Evolutionary conservation across 2,329 filamentous ascomycete species (phyloP).

Genomic region (Chaetomium olivaceum): DNA sequence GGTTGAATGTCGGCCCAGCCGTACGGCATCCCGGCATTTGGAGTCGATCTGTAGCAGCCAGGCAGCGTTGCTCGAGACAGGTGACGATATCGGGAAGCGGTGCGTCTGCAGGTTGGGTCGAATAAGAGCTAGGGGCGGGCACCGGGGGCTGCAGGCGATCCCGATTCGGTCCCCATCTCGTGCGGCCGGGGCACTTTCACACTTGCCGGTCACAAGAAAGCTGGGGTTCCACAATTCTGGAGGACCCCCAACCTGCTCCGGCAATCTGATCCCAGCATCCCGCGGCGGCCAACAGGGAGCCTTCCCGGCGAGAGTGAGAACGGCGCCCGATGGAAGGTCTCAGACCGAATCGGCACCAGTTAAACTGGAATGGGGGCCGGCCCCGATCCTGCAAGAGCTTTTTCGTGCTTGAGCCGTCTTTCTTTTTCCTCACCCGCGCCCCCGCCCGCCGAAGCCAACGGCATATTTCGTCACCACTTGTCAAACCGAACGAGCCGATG

Average conservation of each 20-base stretch:
- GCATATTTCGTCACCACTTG: neutral
- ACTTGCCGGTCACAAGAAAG: slow-evolving; percentile 8
- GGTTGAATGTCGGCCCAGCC: neutral
- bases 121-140: slow-evolving; percentile 14
- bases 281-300: slow-evolving; percentile 16
- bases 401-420: neutral
- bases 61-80: neutral
- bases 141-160: slow-evolving; percentile 26
- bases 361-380: neutral
- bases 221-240: neutral
- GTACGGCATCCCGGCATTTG: neutral
- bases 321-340: neutral
- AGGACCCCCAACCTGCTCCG: slow-evolving; percentile 13
- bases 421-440: slow-evolving; percentile 2
- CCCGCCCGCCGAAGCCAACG: neutral
- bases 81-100: neutral
- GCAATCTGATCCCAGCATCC: slow-evolving; percentile 16
- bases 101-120: slow-evolving; percentile 9
- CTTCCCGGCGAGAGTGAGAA: slow-evolving; percentile 2
- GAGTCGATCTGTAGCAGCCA: neutral
- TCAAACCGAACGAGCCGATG: neutral
- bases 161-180: slow-evolving; percentile 26
- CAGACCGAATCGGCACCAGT: neutral
- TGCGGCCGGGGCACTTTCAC: neutral
- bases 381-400: neutral